These are phyloP conservation scores for Papiliotrema laurentii DNA, from an alignment of 1,284 basidiomycete genomes.

Conservation along the genomic window DNA sequence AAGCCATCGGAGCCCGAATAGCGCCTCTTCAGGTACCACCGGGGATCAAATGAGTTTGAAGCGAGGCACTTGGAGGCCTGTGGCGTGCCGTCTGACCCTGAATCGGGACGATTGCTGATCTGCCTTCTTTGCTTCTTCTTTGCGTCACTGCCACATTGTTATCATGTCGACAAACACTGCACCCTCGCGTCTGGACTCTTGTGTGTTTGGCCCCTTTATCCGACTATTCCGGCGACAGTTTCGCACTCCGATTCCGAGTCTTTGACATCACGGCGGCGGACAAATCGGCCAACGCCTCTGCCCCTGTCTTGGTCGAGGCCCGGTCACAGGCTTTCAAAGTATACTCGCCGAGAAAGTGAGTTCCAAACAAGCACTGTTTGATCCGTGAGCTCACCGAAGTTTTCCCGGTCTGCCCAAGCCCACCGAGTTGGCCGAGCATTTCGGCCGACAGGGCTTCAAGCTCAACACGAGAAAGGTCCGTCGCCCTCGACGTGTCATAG, in stretches of 20 bases:
- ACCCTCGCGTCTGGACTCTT: neutral
- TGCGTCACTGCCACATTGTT: slow-evolving; percentile 5
- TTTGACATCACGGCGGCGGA: slow-evolving; percentile 28
- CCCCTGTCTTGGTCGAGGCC: slow-evolving; percentile 24
- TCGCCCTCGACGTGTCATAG: neutral
- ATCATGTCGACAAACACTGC: neutral
- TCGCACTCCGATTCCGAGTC: slow-evolving; percentile 28
- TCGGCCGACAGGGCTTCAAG: slow-evolving; percentile 42
- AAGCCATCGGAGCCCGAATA: neutral
- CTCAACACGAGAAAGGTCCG: slow-evolving; percentile 43
- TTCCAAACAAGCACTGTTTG: neutral
- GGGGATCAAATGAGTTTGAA: neutral
- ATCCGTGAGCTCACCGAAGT: slow-evolving; percentile 18
- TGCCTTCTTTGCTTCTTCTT: neutral
- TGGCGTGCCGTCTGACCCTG: neutral
- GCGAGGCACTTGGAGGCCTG: neutral
- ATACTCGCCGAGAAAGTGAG: slow-evolving; percentile 41
- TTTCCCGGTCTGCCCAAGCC: slow-evolving; percentile 39
- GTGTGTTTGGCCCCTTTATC: neutral
- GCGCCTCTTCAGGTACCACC: neutral
- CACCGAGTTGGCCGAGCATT: slow-evolving; percentile 40
- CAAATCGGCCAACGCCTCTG: neutral
- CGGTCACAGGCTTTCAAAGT: slow-evolving; percentile 32
- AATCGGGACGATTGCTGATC: too few species aligned
- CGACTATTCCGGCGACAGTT: slow-evolving; percentile 12